phyloP scores from a whole-genome alignment of 306 rosid species.

The Vigna hirtella region DNA sequence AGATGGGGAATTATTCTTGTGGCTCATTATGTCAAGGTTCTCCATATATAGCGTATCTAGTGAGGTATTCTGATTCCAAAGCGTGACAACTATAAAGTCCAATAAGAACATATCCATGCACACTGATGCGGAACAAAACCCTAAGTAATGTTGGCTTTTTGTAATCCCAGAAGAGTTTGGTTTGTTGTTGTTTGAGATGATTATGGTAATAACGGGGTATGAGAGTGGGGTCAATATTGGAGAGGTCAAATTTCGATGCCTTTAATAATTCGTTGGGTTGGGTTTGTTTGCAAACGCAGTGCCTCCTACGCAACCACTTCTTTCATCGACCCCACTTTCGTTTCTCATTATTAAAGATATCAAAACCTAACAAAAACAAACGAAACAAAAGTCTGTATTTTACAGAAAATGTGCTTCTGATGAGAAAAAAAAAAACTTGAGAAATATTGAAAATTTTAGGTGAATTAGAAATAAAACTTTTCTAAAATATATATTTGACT shows the following conservation, averaged over 20 bases:
- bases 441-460: no score
- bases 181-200: constrained; percentile 29
- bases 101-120: constrained; percentile 1
- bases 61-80: constrained; percentile 38
- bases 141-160: constrained; percentile 18
- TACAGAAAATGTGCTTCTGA: no score
- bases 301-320: constrained; percentile 54
- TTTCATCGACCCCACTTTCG: constrained; percentile 40
- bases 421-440: no score
- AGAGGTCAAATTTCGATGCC: constrained; percentile 39
- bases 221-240: constrained; percentile 9
- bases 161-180: background rate
- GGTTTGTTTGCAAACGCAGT: constrained; percentile 40
- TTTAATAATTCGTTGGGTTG: constrained; percentile 59
- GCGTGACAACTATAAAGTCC: constrained; percentile 41
- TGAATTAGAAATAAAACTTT: no score
- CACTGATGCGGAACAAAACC: constrained; percentile 3
- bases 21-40: constrained; percentile 40
- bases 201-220: constrained; percentile 4
- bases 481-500: no score
- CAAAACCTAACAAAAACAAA: background rate
- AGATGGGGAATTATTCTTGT: constrained; percentile 7
- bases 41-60: constrained; percentile 28
- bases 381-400: no score
- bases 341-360: constrained; percentile 37